Conservation (phyloP, 352 stramenopile genomes). For the Nothophytophthora sp. region DNA sequence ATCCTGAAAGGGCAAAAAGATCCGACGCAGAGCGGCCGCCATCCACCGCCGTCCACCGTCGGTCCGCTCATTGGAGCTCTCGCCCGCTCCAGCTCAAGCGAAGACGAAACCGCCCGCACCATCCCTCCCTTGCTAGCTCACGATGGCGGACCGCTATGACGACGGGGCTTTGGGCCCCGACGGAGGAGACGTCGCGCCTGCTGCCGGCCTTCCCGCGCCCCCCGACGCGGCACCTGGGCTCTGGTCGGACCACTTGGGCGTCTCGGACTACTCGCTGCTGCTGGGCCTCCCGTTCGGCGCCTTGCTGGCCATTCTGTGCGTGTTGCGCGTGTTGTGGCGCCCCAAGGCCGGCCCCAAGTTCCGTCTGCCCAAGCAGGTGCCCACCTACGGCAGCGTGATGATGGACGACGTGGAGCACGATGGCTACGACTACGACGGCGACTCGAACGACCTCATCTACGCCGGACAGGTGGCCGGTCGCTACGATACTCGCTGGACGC, state of each 20-base stretch:
- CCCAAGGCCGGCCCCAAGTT: conserved; percentile 77
- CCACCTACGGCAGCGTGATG: conserved; percentile 73
- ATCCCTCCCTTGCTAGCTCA: no score
- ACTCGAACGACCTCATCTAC: conserved; percentile 86
- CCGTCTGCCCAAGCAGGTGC: conserved; percentile 73
- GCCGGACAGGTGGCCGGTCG: conserved; percentile 73
- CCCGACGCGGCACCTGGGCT: conserved; percentile 20
- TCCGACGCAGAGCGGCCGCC: no score
- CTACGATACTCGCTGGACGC: conserved; percentile 84
- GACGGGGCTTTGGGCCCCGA: no score
- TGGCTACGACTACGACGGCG: conserved; percentile 74
- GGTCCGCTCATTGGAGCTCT: conserved; percentile 20
- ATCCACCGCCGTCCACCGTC: no score
- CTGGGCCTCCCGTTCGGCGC: conserved; percentile 62
- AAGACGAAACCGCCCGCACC: no score
- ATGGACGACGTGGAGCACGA: conserved; percentile 68
- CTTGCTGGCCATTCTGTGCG: conserved; percentile 52
- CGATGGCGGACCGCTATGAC: no score
- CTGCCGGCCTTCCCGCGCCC: no score
- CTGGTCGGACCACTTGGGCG: conserved; percentile 64
- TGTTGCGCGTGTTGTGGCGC: conserved; percentile 78
- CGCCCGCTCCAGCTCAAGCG: conserved; percentile 3
- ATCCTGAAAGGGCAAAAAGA: conserved; percentile 23
- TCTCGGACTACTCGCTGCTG: conserved; percentile 66
- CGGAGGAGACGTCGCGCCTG: conserved; percentile 2